Evolutionary conservation across 2,329 filamentous ascomycete genomes (phyloP).

Genomic region (Talaromyces sp.): DNA sequence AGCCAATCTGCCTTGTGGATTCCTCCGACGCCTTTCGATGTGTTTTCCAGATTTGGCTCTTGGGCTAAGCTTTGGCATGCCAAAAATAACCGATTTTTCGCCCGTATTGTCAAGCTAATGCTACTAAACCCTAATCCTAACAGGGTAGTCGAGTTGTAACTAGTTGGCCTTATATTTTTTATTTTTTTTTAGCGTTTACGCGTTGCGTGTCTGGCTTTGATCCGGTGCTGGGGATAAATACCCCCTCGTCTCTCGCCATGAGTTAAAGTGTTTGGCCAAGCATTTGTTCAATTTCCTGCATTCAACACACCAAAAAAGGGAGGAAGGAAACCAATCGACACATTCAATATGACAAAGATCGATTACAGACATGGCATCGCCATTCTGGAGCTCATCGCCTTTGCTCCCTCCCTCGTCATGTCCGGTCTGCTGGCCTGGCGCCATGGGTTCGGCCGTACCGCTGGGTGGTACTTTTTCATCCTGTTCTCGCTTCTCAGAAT

Average conservation of each 20-base stretch:
- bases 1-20: too few species aligned
- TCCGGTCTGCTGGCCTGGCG: slow-evolving; percentile 16
- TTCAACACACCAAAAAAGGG: neutral
- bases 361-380: slow-evolving; percentile 18
- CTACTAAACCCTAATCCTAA: neutral
- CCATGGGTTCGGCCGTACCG: slow-evolving; percentile 23
- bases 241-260: neutral
- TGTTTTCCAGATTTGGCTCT: too few species aligned
- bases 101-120: neutral
- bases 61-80: neutral
- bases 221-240: neutral
- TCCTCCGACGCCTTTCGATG: neutral
- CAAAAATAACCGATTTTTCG: neutral
- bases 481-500: slow-evolving; percentile 27
- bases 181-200: neutral
- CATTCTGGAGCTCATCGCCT: slow-evolving; percentile 19
- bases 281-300: neutral
- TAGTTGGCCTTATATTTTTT: neutral
- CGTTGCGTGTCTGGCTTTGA: neutral
- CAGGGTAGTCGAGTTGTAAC: neutral
- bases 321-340: neutral
- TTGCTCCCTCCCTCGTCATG: slow-evolving; percentile 15
- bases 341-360: slow-evolving; percentile 11
- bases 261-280: neutral
- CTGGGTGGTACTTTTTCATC: slow-evolving; percentile 30